These are phyloP conservation scores for Saccharum officinarum DNA, from an alignment of 176 grass and related monocot genomes.

Conservation along the genomic window DNA sequence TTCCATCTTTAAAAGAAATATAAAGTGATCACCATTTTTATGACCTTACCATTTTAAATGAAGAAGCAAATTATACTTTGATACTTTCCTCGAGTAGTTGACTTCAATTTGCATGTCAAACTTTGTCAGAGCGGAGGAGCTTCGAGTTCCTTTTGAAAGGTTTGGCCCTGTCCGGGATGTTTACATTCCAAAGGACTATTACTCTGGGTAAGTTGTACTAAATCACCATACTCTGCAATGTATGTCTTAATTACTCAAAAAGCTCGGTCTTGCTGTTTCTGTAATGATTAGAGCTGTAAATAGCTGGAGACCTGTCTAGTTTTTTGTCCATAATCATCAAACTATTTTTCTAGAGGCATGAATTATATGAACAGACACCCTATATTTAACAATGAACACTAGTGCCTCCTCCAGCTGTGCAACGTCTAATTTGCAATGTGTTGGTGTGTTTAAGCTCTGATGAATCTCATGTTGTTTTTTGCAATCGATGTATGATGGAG, in stretches of 20 bases:
- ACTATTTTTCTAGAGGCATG: slow-evolving; percentile 1
- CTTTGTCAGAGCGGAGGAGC: slow-evolving; percentile 60
- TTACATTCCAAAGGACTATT: slow-evolving; percentile 92
- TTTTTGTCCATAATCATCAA: background rate
- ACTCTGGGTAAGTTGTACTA: slow-evolving; percentile 60
- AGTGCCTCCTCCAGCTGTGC: background rate
- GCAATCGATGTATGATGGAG: background rate
- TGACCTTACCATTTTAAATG: background rate
- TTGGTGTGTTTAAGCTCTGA: background rate
- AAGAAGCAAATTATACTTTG: background rate
- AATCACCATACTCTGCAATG: background rate
- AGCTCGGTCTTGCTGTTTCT: background rate
- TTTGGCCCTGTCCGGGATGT: slow-evolving; percentile 94
- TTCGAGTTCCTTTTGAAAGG: slow-evolving; percentile 87
- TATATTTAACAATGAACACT: background rate
- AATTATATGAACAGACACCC: background rate
- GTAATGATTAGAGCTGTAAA: background rate
- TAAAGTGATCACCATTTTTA: background rate
- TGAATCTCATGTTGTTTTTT: background rate
- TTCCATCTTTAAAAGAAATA: background rate
- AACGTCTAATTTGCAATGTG: background rate
- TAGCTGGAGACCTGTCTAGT: background rate
- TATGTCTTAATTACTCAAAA: background rate
- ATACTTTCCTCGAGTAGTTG: background rate
- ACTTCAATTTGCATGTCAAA: slow-evolving; percentile 13